A percentile compares a stretch with the other conserved stretches of the same genome.
These are phyloP conservation scores for Daldinia caldariorum DNA, from an alignment of 495 filamentous ascomycete species.

Conservation along the genomic window DNA sequence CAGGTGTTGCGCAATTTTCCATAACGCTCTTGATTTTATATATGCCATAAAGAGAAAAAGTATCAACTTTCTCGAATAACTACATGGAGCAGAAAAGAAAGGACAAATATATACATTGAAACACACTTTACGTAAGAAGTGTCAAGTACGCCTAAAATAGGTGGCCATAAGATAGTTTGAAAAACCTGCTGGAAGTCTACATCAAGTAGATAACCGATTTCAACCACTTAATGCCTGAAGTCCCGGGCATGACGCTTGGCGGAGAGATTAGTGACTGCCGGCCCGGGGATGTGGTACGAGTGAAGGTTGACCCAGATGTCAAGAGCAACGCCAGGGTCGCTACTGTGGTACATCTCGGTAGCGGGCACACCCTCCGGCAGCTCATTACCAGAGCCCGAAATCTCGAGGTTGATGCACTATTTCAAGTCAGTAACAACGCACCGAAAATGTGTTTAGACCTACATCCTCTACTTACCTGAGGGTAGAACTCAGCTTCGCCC, in stretches of 20 bases:
- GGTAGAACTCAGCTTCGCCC: conserved; percentile 77
- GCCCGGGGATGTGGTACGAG: conserved; percentile 35
- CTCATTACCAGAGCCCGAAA: conserved; percentile 67
- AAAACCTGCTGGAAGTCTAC: not conserved
- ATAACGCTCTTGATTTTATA: not conserved
- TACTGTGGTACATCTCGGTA: conserved; percentile 47
- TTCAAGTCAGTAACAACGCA: conserved; percentile 8
- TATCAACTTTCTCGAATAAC: not conserved
- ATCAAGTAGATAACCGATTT: not conserved
- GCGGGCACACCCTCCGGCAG: conserved; percentile 40
- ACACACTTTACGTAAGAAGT: not conserved
- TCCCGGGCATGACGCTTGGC: conserved; percentile 26
- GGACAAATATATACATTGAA: not conserved
- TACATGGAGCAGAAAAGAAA: not conserved
- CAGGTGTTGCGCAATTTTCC: not conserved
- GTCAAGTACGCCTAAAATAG: not conserved
- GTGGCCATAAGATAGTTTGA: not conserved
- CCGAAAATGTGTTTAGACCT: not conserved
- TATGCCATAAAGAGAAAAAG: not conserved
- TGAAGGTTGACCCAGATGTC: conserved; percentile 45
- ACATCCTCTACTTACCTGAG: conserved; percentile 52
- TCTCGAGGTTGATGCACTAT: conserved; percentile 55
- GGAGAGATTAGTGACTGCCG: conserved; percentile 8
- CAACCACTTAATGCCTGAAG: not conserved
- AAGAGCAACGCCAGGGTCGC: conserved; percentile 50